phyloP scores from a whole-genome alignment of 176 grass and related monocot genomes.

The Elaeis guineensis region DNA sequence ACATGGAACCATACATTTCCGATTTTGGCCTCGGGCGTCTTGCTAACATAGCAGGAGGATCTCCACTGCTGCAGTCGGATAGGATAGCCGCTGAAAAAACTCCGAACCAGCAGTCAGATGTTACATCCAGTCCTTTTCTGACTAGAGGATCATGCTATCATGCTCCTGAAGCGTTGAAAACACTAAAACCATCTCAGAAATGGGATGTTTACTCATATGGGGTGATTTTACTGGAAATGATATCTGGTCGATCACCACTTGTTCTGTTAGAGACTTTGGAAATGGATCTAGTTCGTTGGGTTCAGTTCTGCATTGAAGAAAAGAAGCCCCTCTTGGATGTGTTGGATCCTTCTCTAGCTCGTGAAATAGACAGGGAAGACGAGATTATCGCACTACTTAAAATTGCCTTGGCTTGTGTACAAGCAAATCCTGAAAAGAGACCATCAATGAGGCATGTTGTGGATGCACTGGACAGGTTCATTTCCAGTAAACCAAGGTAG shows the following conservation, averaged over 20 bases:
- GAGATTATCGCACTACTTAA: conserved; percentile 77
- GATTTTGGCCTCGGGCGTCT: conserved; percentile 83
- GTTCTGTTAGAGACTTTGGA: conserved; percentile 64
- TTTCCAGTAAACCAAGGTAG: no score
- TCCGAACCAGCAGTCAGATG: conserved; percentile 47
- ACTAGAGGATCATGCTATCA: conserved; percentile 66
- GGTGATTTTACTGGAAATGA: conserved; percentile 78
- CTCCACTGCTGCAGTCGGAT: conserved; percentile 48
- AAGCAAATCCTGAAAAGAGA: conserved; percentile 55
- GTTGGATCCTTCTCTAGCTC: conserved; percentile 54
- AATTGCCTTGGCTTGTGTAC: conserved; percentile 64
- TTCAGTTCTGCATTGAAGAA: conserved; percentile 78
- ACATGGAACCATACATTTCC: conserved; percentile 71
- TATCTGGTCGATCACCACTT: conserved; percentile 45
- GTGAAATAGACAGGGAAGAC: conserved; percentile 45
- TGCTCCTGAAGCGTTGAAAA: conserved; percentile 75
- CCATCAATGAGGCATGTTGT: conserved; percentile 48
- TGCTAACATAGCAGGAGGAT: conserved; percentile 79
- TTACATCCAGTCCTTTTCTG: conserved; percentile 43
- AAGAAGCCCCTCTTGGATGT: conserved; percentile 69
- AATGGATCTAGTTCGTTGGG: conserved; percentile 84
- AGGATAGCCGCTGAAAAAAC: conserved; percentile 35
- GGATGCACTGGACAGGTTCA: conserved; percentile 48
- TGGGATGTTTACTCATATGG: conserved; percentile 94
- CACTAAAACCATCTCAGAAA: conserved; percentile 92